These are phyloP conservation scores for Wickerhamomyces alni DNA, from an alignment of 805 yeast species.

Conservation along the genomic window DNA sequence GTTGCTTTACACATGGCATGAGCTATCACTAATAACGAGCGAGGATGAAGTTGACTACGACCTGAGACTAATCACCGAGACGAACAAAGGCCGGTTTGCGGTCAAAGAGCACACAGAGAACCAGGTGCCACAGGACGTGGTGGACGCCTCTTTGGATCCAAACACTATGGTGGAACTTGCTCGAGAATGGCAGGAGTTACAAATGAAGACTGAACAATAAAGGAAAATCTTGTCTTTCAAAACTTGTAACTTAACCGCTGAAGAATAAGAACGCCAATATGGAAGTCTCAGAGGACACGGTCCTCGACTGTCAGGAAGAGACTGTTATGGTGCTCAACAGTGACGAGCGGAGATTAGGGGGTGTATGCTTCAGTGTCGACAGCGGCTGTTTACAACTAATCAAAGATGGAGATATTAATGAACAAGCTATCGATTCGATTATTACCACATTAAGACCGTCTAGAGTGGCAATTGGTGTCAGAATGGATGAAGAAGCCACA, in stretches of 20 bases:
- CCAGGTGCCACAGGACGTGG: slow-evolving; percentile 87
- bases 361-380: slow-evolving; percentile 4
- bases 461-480: slow-evolving; percentile 3
- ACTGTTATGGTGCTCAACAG: slow-evolving; percentile 3
- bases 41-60: slow-evolving; percentile 34
- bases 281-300: too few species aligned
- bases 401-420: slow-evolving; percentile 1
- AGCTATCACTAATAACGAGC: slow-evolving; percentile 37
- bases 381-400: slow-evolving; percentile 5
- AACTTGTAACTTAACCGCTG: too few species aligned
- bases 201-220: slow-evolving; percentile 17
- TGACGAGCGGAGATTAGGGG: slow-evolving; percentile 10
- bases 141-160: slow-evolving; percentile 73
- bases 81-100: slow-evolving; percentile 71
- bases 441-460: slow-evolving; percentile 3
- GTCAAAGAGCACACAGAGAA: slow-evolving; percentile 81
- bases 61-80: slow-evolving; percentile 61
- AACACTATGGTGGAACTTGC: slow-evolving; percentile 65
- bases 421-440: slow-evolving; percentile 1
- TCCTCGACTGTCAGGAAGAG: background rate
- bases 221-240: background rate
- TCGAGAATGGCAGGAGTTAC: slow-evolving; percentile 47
- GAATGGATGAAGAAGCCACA: slow-evolving; percentile 1
- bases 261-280: too few species aligned
- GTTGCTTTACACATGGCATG: slow-evolving; percentile 79